Evolutionary conservation across 2,329 filamentous ascomycete genomes (phyloP), one percentile per base, ranked within the genome.

Genomic region (Pyricularia pennisetigena): DNA sequence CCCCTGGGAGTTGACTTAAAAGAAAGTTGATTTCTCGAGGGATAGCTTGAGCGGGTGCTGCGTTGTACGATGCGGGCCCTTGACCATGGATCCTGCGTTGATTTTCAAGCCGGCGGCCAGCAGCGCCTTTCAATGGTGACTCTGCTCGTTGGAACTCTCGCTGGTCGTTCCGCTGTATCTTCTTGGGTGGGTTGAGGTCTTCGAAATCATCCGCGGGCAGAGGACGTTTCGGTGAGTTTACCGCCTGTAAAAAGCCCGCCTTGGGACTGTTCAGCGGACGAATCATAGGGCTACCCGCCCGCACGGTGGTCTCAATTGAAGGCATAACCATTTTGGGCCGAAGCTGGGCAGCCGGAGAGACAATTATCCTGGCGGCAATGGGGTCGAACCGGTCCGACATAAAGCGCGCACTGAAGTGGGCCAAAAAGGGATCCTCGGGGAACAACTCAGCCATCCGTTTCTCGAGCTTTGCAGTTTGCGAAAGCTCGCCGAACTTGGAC

Each of bases 391-490:
- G 86, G 23, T 88, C 83, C 0, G 85, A 84, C 4, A 89, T 86
- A 77, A 91, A 97, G 41, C 94, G 90, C 69, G 90, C 86, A 12
- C 88, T 85, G 76, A 97, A 98, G 70, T 88, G 87, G 16, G 84
- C 80, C 57, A 97, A 83, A 68, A 86, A 89, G 3, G 93, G 90
- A 74, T 97, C 94, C 69, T 94, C 89, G 0, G 94, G 94, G 78
- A 93, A 99, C n/a, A 97, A 84, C 74, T 97, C 93, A 26, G 87
- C 86, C 93, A 99, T 98, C 64, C 95, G 89, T 74, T 90, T 90
- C 78, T 99, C 96, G 20, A 99, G 83, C 76, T 96, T 95, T 71
- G 89, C 88, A 68, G 99, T 93, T 74, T 98, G 94, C 6, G 91
- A 88, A 5, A 98, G 85, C 76, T 99, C 95, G 68, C 96, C 95